Base-by-base conservation (phyloP, 805 yeast genomes). In the Schwanniomyces yamadae region DNA sequence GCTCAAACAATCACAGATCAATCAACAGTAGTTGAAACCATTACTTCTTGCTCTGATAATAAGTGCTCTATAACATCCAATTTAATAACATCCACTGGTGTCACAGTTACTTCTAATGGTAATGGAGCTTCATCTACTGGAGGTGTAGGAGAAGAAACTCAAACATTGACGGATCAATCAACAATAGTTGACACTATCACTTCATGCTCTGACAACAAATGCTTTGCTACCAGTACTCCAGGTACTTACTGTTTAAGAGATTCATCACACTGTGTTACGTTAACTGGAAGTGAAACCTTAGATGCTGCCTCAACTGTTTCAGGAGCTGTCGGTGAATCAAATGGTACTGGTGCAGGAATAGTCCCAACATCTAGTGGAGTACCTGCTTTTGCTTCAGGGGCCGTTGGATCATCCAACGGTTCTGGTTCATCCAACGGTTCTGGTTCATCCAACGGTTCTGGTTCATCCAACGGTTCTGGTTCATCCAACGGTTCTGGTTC, bases 11-110 rank as follows among this genome's bases (percentile, higher is more conserved):
- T 36, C 25, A 40, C 47, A 38, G 29, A 39, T 19, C 39, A 40
- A 6, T 38, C 48, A 3, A 53, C 63, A 23, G 54, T 61, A 13
- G 54, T 56, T 12, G 32, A 62, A 10, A 61, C 67, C 14, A 46
- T 60, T 33, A 63, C 73, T 26, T 59, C 69, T 11, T 66, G 73
- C 44, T 37, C 50, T 5, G 58, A 58, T 34, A 32, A 63, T 49
- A 55, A 46, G 39, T 66, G 72, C 45, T 21, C 45, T 5, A 48
- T 44, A 14, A 48, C 58, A n/a, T 28, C 30, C 14, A 52, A 41
- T 30, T 48, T 63, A 11, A 51, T 53, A 5, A 63, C 71, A 34
- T 54, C 66, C 35, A 70, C 70, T 33, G 32, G 55, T 6, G 50
- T 59, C n/a, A 39, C 52, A 21, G 42, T 52, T 14, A 35, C 34